Percentiles rank a stretch among this genome's conserved stretches.
phyloP scores from a whole-genome alignment of 495 filamentous ascomycete genomes.

The Immersiella caudata region DNA sequence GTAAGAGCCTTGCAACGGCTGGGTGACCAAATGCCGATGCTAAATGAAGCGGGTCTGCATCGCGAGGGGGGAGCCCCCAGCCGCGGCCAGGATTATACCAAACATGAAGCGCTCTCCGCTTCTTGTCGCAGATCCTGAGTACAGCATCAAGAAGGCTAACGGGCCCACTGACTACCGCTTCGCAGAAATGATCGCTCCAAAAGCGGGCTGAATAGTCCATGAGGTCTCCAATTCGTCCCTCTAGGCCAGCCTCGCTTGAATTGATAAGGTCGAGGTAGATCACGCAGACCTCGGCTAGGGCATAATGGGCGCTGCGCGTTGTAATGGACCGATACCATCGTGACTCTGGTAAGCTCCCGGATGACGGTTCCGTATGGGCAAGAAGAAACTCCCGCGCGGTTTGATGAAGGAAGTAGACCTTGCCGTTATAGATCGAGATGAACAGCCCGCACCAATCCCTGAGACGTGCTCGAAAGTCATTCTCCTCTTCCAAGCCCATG shows the following conservation, averaged over 20 bases:
- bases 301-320: neutral
- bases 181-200: constrained; percentile 2
- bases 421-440: constrained; percentile 27
- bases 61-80: no score
- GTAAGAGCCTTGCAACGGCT: no score
- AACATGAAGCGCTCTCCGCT: no score
- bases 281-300: neutral
- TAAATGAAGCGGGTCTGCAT: no score
- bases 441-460: constrained; percentile 31
- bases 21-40: no score
- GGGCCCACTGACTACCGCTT: no score
- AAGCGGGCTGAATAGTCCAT: neutral
- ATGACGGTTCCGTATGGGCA: neutral
- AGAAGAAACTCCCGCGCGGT: constrained; percentile 36
- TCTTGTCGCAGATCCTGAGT: neutral
- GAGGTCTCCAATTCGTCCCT: no score
- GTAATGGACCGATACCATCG: neutral
- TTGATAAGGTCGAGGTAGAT: neutral
- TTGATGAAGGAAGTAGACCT: constrained; percentile 36
- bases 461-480: constrained; percentile 20
- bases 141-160: no score
- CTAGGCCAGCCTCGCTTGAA: no score
- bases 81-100: no score
- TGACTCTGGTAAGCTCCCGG: neutral
- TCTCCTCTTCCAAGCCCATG: constrained; percentile 26